Evolutionary conservation across 2,329 filamentous ascomycete species (phyloP).

Genomic region (Penicillium fuscoglaucum): DNA sequence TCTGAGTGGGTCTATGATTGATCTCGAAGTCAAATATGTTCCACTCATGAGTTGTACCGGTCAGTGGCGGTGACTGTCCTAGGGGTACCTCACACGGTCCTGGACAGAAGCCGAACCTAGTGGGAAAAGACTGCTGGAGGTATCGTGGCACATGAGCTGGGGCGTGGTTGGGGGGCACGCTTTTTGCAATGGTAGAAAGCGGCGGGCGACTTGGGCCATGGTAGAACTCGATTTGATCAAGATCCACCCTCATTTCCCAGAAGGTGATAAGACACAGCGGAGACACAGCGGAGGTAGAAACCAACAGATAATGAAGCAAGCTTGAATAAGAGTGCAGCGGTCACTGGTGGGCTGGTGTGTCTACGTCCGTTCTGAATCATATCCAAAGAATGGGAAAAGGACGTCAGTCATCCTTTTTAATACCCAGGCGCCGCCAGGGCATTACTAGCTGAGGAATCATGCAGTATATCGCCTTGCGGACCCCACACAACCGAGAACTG

Average conservation of each 20-base stretch:
- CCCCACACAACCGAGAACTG: background rate
- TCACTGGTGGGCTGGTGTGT: background rate
- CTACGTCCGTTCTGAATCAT: background rate
- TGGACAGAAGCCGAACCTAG: slow-evolving; percentile 8
- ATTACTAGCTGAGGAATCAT: slow-evolving; percentile 2
- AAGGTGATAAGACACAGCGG: background rate
- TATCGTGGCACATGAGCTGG: slow-evolving; percentile 1
- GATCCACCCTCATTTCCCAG: slow-evolving; percentile 10
- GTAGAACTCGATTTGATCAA: slow-evolving; percentile 17
- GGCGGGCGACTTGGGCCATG: slow-evolving; percentile 7
- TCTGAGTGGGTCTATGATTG: slow-evolving; percentile 1
- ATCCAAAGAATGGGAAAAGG: background rate
- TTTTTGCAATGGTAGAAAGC: slow-evolving; percentile 6
- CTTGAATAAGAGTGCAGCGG: background rate
- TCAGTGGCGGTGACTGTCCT: slow-evolving; percentile 1
- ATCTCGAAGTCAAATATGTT: slow-evolving; percentile 15
- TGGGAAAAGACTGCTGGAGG: slow-evolving; percentile 5
- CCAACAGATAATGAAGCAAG: slow-evolving; percentile 1
- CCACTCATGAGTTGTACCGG: slow-evolving; percentile 8
- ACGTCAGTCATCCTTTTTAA: background rate
- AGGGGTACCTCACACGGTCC: slow-evolving; percentile 3
- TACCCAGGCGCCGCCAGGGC: slow-evolving; percentile 1
- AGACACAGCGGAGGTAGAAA: slow-evolving; percentile 1
- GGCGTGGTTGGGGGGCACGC: background rate
- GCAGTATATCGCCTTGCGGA: slow-evolving; percentile 1